Conservation (phyloP, 2,329 filamentous ascomycete species). For the Penicillium capsulatum region DNA sequence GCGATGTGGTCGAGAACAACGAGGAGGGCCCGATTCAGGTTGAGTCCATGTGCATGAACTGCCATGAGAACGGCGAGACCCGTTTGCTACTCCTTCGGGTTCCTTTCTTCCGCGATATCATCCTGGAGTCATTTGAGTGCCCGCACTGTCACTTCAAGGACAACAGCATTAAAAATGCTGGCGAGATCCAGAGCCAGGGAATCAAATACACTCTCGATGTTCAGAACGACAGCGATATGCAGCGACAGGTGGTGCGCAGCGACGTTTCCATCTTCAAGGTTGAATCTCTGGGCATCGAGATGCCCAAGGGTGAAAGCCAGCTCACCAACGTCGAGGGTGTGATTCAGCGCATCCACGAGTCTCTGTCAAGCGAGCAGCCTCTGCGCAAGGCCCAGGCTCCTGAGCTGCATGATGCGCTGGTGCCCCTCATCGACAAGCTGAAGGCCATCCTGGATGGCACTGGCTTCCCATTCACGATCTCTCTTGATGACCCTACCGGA, state of each 20-base stretch:
- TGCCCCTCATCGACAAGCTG: constrained; percentile 68
- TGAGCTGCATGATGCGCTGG: constrained; percentile 73
- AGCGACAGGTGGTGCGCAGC: constrained; percentile 85
- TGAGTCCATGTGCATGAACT: constrained; percentile 83
- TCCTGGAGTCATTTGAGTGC: constrained; percentile 95
- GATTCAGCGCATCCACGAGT: constrained; percentile 70
- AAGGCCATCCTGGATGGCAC: constrained; percentile 72
- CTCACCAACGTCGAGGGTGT: constrained; percentile 92
- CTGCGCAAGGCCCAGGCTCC: constrained; percentile 71
- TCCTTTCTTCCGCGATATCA: constrained; percentile 94
- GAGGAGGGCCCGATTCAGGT: constrained; percentile 44
- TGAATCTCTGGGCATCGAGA: constrained; percentile 88
- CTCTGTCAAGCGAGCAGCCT: constrained; percentile 78
- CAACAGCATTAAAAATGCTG: constrained; percentile 89
- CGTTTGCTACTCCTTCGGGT: constrained; percentile 85
- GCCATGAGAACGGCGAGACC: constrained; percentile 78
- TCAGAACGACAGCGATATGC: constrained; percentile 68
- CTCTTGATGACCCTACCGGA: constrained; percentile 83
- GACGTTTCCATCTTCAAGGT: constrained; percentile 82
- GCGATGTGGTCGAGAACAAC: constrained; percentile 37
- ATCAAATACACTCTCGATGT: constrained; percentile 77
- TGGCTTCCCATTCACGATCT: constrained; percentile 81
- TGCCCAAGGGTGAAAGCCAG: constrained; percentile 84
- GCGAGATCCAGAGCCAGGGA: constrained; percentile 85
- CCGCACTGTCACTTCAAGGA: constrained; percentile 84